Conservation (phyloP, 2,329 filamentous ascomycete species). For the Colletotrichum shisoi region DNA sequence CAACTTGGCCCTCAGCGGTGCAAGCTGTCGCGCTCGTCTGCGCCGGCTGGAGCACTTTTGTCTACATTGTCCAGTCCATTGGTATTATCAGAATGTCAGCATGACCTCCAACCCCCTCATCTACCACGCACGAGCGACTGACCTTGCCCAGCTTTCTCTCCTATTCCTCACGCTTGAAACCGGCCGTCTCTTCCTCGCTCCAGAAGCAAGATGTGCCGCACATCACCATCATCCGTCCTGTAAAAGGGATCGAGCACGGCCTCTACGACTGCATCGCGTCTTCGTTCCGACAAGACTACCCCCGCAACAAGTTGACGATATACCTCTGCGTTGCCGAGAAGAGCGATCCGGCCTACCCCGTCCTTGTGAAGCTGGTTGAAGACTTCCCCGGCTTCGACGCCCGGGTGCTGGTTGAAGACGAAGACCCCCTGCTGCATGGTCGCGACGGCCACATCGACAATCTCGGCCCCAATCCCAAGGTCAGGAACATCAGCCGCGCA, state of each 20-base stretch:
- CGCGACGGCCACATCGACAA: constrained; percentile 59
- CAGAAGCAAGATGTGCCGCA: constrained; percentile 70
- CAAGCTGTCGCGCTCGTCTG: constrained; percentile 57
- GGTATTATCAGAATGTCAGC: constrained; percentile 66
- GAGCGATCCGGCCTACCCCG: constrained; percentile 77
- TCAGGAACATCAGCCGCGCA: constrained; percentile 91
- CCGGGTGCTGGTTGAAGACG: constrained; percentile 78
- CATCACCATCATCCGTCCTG: constrained; percentile 89
- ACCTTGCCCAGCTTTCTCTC: constrained; percentile 55
- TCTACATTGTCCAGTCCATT: constrained; percentile 63
- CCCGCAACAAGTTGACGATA: constrained; percentile 76
- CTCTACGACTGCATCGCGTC: constrained; percentile 93
- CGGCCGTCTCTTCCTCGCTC: constrained; percentile 61
- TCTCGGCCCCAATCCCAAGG: constrained; percentile 97
- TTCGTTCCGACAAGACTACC: constrained; percentile 84
- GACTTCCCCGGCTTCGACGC: constrained; percentile 79
- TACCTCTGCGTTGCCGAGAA: constrained; percentile 81
- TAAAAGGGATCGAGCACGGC: constrained; percentile 88
- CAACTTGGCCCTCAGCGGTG: constrained; percentile 42
- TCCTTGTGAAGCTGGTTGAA: constrained; percentile 73
- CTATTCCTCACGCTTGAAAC: constrained; percentile 60
- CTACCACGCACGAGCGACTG: not conserved
- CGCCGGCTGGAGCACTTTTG: constrained; percentile 61
- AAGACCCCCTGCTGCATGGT: constrained; percentile 74
- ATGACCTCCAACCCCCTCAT: not conserved